Base-by-base conservation (phyloP, 768 basidiomycete species). In the Russula earlei region DNA sequence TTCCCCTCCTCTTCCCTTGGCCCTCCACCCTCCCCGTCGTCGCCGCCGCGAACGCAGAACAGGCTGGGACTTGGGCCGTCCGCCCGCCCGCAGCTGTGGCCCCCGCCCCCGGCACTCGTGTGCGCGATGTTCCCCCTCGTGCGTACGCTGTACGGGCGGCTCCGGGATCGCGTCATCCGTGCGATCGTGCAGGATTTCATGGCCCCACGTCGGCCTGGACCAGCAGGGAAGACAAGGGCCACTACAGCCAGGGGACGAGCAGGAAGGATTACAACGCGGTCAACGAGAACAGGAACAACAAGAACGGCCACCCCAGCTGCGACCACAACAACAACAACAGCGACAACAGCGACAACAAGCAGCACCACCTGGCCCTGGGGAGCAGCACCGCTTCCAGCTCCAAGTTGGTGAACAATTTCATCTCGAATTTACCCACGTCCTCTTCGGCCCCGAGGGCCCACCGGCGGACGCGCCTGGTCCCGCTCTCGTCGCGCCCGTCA, bases 1-100 rank as follows among this genome's bases (percentile, higher is more conserved):
- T 68, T 4, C 67, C 70, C 0, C 63, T 74, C 51, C 64, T 71
- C 52, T 61, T 69, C 41, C 58, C 67, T 0, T 71, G 67, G 69
- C 61, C 70, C 8, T 54, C 63, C 31, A 56, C 64, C 4, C 49
- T 52, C 15, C 67, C 72, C 43, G 58, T 68, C 51, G 15, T 29
- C 12, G 9, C 29, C 38, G 42, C 15, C 5, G 25, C 55, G 2
- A 25, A 33, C 10, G n/a, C 17, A 3, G 10, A 31, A 12, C 12
- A 14, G 38, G 2, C 0, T 42, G 12, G 24, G 31, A 6, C 2
- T 36, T 44, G 9, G 15, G 17, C 1, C 41, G 7, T 33, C 46
- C n/a, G 53, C 52, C 6, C 62, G 62, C 4, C 33, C 65, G 15
- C 27, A 67, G 25, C 50, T 55, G 45, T 72, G 71, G 71, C 71